These are phyloP conservation scores for Wickerhamomyces bovis DNA, from an alignment of 805 yeast species.

Conservation along the genomic window DNA sequence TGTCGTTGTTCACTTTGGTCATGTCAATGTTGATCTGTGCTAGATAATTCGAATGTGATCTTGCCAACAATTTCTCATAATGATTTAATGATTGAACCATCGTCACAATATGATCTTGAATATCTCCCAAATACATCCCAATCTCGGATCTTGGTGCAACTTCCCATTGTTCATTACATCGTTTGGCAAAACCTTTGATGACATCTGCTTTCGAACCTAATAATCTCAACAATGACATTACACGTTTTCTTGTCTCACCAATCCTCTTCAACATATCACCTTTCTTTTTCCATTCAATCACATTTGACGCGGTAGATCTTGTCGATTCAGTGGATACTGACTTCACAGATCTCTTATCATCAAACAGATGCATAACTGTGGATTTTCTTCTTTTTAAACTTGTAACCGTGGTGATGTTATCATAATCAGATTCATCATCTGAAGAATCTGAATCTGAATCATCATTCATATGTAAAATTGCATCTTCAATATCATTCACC, in stretches of 20 bases:
- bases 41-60: constrained; percentile 93
- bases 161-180: constrained; percentile 82
- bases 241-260: constrained; percentile 92
- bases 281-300: constrained; percentile 78
- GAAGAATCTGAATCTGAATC: constrained; percentile 29
- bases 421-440: constrained; percentile 29
- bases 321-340: constrained; percentile 26
- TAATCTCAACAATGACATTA: constrained; percentile 81
- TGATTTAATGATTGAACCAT: constrained; percentile 95
- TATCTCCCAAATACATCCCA: constrained; percentile 27
- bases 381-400: constrained; percentile 10
- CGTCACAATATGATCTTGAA: constrained; percentile 50
- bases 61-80: constrained; percentile 85
- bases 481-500: constrained; percentile 91
- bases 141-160: constrained; percentile 79
- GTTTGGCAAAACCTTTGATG: constrained; percentile 89
- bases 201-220: constrained; percentile 95
- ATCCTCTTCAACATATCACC: constrained; percentile 94
- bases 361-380: constrained; percentile 1
- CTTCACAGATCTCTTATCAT: constrained; percentile 17
- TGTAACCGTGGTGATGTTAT: constrained; percentile 15
- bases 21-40: constrained; percentile 97
- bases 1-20: constrained; percentile 95
- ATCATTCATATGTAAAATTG: constrained; percentile 78
- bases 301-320: constrained; percentile 30